Base-by-base conservation (phyloP, 345 rosid genomes). In the Eutrema yunnanense region DNA sequence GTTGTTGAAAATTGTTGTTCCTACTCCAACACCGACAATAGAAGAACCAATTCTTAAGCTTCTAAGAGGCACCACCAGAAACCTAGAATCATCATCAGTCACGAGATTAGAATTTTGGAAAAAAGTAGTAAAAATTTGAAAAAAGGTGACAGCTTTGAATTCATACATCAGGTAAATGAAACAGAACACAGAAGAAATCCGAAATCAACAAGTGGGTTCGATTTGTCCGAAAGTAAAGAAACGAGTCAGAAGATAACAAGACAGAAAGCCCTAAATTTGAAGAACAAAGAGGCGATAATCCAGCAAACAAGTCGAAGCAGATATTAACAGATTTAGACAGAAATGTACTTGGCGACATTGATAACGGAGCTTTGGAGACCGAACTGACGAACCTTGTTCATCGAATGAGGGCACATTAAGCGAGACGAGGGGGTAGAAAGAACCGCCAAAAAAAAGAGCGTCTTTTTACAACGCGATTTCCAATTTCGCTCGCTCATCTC, bases 21-120 rank as follows among this genome's bases (percentile, higher is more conserved):
- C 32, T 8, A 71, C 50, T 65, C 89, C 72, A 27, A 76, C 69
- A 59, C 73, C 65, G 56, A 75, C 49, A 42, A 71, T 5, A 8
- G 71, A 42, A 4, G 80, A 51, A 55, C 79, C 83, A 46, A 63
- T 58, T 42, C 69, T 78, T 77, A 78, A 75, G 34, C 67, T 76
- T 73, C 81, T 68, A 30, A 79, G 68, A 49, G 74, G 84, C 79
- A 78, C 81, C 75, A 52, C 96, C 81, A 81, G 80, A 81, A 67
- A 48, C 79, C 60, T 68, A 74, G 30, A 59, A 71, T 19, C 50
- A 69, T 40, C 62, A 54, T 19, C 51, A 64, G 9, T 69, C 71
- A 66, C 13, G 3, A 75, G 47, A 11, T 40, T 6, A 37, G 19
- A 52, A 53, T 19, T 62, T 14, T 46, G 56, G 8, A 53, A 30